A percentile compares a stretch with the other conserved stretches of the same genome.
phyloP scores from a whole-genome alignment of 768 basidiomycete species.

The Clathrus columnatus region DNA sequence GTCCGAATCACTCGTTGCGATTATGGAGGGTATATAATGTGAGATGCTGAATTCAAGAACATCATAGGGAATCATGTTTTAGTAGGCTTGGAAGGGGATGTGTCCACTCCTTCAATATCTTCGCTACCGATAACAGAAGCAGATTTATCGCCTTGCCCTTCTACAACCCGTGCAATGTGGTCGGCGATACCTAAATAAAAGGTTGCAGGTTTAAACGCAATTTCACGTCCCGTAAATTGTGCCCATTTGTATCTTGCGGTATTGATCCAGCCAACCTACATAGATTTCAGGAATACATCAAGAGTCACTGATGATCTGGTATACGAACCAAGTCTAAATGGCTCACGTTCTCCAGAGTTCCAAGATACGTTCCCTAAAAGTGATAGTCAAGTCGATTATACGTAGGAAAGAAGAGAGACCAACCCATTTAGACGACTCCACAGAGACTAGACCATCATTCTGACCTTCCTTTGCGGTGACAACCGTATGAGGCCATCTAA shows the following conservation, averaged over 20 bases:
- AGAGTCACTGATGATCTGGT: neutral
- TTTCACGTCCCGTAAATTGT: conserved; percentile 78
- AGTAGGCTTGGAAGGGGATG: neutral
- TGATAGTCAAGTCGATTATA: neutral
- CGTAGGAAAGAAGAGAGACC: conserved; percentile 13
- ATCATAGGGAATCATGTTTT: too few species aligned
- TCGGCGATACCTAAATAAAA: conserved; percentile 85
- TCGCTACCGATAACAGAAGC: neutral
- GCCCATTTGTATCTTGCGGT: conserved; percentile 83
- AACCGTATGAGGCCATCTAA: conserved; percentile 64
- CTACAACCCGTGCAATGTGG: conserved; percentile 68
- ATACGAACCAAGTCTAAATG: conserved; percentile 66
- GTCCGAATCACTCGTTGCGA: neutral
- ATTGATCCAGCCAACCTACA: conserved; percentile 78
- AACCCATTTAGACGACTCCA: conserved; percentile 81
- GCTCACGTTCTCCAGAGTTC: conserved; percentile 85
- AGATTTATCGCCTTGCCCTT: conserved; percentile 32
- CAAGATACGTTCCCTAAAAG: conserved; percentile 78
- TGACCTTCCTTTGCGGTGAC: conserved; percentile 82
- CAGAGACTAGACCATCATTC: conserved; percentile 90
- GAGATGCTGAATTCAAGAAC: too few species aligned
- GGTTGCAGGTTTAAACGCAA: conserved; percentile 84
- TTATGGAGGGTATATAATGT: too few species aligned
- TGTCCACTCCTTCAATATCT: neutral
- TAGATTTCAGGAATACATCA: neutral